These are phyloP conservation scores for Goffeauzyma gilvescens DNA, from an alignment of 768 basidiomycete genomes.

Conservation along the genomic window DNA sequence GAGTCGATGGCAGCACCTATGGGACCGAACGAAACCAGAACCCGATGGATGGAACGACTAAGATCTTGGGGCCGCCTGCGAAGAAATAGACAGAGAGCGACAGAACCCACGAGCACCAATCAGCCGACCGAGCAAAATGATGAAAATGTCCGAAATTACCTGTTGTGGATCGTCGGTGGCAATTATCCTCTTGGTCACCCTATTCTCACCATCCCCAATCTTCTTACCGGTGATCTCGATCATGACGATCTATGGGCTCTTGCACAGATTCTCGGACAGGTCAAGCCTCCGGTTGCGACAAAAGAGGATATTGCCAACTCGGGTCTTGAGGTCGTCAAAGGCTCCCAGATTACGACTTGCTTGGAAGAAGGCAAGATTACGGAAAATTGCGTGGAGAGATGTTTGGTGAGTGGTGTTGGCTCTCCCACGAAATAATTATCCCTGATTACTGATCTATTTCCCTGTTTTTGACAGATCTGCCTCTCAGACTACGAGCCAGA, in stretches of 20 bases:
- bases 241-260: conserved; percentile 37
- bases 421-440: background rate
- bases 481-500: conserved; percentile 63
- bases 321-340: conserved; percentile 56
- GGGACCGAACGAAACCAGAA: too few relatives aligned
- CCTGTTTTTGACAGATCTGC: conserved; percentile 40
- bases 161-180: conserved; percentile 71
- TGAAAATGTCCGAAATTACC: conserved; percentile 41
- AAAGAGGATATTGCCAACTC: conserved; percentile 71
- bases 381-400: conserved; percentile 54
- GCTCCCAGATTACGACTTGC: conserved; percentile 39
- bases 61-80: too few relatives aligned
- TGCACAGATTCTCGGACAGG: conserved; percentile 23
- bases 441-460: conserved; percentile 25
- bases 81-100: too few relatives aligned
- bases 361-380: conserved; percentile 48
- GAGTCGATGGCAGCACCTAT: too few relatives aligned
- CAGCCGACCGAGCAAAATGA: too few relatives aligned
- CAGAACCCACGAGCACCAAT: too few relatives aligned
- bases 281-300: conserved; percentile 41
- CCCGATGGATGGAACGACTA: too few relatives aligned
- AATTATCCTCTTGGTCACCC: conserved; percentile 81
- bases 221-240: conserved; percentile 30
- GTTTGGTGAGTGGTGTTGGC: conserved; percentile 38
- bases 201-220: conserved; percentile 44